Base-by-base conservation (phyloP, 177 flowering plant species). In the Vitis hybrid region DNA sequence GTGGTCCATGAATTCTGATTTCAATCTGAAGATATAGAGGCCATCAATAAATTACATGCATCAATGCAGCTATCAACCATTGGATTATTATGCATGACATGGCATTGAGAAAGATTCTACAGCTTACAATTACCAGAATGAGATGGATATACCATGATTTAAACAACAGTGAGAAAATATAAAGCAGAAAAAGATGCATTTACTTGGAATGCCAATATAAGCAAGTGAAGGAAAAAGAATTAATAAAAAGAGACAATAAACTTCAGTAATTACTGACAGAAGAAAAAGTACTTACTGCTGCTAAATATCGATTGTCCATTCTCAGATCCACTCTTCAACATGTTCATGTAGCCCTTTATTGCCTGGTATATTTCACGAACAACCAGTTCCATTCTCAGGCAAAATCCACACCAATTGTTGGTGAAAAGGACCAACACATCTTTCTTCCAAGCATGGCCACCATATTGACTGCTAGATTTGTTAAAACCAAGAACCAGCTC, bases 321-420 rank as follows among this genome's bases (percentile, higher is more conserved):
- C 67, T 56, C 66, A 68, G 82, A 64, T 72, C 72, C 82, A 72
- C 72, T 74, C 68, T 75, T 74, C 74, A 82, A 66, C 69, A 69
- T 66, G 59, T 64, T 80, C 52, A 57, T 56, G 72, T 88, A 88
- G 27, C 86, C 89, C 73, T 82, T 86, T 55, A 93, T 70, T 50
- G 93, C 88, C 35, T 86, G 82, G 79, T 86, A 83, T 30, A 91
- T 94, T 82, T 95, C 99, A 70, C 93, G 93, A 75, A 95, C 90
- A 73, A 90, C 85, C 49, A 91, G 72, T 73, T 93, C 98, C 92
- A 89, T 93, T 80, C 93, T 81, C 79, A 84, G 93, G 75, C 98
- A 95, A 84, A 93, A 95, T n/a, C 93, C 99, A 79, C 99, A 95
- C 97, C 97, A 95, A 73, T 74, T 82, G 73, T 78, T 87, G 83